Evolutionary conservation across 1,284 basidiomycete genomes (phyloP), one percentile per base, ranked within the genome.

Genomic region (Waitea zeae): DNA sequence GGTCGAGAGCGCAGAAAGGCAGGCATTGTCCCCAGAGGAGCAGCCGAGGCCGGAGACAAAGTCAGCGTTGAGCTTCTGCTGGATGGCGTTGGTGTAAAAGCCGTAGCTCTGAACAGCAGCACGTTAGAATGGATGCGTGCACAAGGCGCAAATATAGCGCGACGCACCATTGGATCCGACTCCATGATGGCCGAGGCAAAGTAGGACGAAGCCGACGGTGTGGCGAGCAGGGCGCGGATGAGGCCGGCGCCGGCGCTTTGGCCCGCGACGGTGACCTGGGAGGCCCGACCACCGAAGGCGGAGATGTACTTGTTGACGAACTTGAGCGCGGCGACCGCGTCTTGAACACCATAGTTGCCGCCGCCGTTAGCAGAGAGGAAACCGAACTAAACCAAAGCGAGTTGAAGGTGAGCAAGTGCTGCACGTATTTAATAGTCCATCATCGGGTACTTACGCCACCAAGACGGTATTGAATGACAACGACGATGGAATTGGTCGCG

Each of bases 181-280:
- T 90, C 82, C 6, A 90, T 50, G 39, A 87, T 82, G 0, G 75
- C 80, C 26, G 66, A 75, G 36, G 64, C 59, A 58, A 87, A 87
- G 29, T 83, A 54, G 2, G 64, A 61, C 12, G 62, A 58, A 0
- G 73, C 80, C 6, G 68, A 67, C 2, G 82, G 79, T 1, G 58
- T 58, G 13, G 73, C 78, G 29, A 83, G 61, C 19, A 87, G 55
- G 1, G 78, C 70, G 38, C 88, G 67, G 43, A 93, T 68, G 61
- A 92, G 67, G 38, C 64, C 69, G 0, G 80, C 89, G 27, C 90
- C 90, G 20, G 73, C 72, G 47, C 83, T 88, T 52, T 95, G 88
- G 4, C 90, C 90, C 15, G 83, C 84, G 14, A 95, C 44, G 0
- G 86, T 89, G 44, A 95, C 67, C 42, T 67, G 68, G 3, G 61